These are phyloP conservation scores for Aspergillus cejpii DNA, from an alignment of 2,329 filamentous ascomycete species.

Conservation along the genomic window DNA sequence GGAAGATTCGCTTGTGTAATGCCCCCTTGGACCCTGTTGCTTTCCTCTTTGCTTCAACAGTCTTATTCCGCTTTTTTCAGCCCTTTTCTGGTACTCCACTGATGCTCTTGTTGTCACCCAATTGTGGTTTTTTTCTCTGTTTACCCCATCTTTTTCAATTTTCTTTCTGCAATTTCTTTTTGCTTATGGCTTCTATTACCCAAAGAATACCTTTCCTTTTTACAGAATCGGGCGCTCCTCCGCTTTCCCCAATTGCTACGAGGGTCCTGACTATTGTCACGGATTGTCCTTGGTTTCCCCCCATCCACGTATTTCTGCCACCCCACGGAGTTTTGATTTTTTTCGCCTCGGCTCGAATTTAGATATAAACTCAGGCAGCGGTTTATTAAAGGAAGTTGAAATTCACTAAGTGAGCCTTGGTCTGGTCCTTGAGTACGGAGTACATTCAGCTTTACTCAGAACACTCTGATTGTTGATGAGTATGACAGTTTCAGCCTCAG, in stretches of 20 bases:
- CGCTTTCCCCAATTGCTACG: slow-evolving; percentile 11
- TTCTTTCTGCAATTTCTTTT: slow-evolving; percentile 15
- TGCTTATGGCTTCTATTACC: slow-evolving; percentile 23
- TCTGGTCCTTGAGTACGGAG: no score
- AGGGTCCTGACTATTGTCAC: slow-evolving; percentile 16
- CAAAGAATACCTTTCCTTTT: slow-evolving; percentile 26
- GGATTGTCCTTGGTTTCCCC: slow-evolving; percentile 16
- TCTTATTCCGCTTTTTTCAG: slow-evolving; percentile 2
- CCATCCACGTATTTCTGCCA: slow-evolving; percentile 13
- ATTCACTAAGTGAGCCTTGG: background rate
- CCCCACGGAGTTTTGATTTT: slow-evolving; percentile 22
- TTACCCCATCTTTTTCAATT: slow-evolving; percentile 16
- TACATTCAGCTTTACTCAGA: no score
- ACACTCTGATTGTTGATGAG: no score
- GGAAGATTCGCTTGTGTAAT: slow-evolving; percentile 6
- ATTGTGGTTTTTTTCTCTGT: slow-evolving; percentile 16
- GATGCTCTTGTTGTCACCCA: slow-evolving; percentile 13
- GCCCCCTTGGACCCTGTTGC: slow-evolving; percentile 4
- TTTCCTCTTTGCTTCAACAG: background rate
- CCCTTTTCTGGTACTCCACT: slow-evolving; percentile 5
- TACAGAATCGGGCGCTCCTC: slow-evolving; percentile 12
- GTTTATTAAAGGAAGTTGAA: slow-evolving; percentile 20
- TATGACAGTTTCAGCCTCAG: no score
- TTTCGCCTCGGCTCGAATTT: slow-evolving; percentile 21
- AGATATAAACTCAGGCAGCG: slow-evolving; percentile 20